Base-by-base conservation (phyloP, 2,329 filamentous ascomycete species). In the Metarhizium robertsii region DNA sequence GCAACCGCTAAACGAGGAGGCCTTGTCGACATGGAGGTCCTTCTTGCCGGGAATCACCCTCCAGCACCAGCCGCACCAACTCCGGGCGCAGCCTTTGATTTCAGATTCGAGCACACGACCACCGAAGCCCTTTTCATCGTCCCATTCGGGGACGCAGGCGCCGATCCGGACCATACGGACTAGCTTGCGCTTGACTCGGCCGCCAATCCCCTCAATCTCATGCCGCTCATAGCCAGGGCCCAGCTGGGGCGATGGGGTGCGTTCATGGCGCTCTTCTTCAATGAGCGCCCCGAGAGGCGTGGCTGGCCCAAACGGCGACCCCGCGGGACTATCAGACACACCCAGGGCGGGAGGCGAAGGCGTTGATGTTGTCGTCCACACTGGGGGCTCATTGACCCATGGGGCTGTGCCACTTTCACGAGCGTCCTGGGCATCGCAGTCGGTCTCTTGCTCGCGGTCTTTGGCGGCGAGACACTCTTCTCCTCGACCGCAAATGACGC, bases 21-120 rank as follows among this genome's bases (percentile, higher is more conserved):
- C 61, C 50, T 65, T 66, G 18, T 58, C 57, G 8, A 42, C 34
- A 25, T 40, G 6, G 3, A 64, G 55, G 46, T 83, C 79, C 60
- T 71, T 74, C 45, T 71, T 68, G 2, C 84, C 78, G 0, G 85
- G 85, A 53, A 95, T 82, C 3, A 90, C 85, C 58, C 90, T 78
- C 69, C 79, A 83, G 69, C 92, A 97, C 92, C 92, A 96, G 0
- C 88, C 90, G 69, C 92, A 97, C 90, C 90, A 96, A 66, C 88
- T 91, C 58, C 92, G 79, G 55, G 84, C 77, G 51, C 73, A 70
- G 0, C 89, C 88, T 14, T 75, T 75, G 54, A 85, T 79, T 70
- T 97, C 92, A 29, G 86, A 75, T 16, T 78, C 78, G 30, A 96
- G 74, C 61, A 87, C 86, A 56, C 79, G 77, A 4, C 83, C 83